Conservation (phyloP, 2,329 filamentous ascomycete species). For the Dichotomopilus funicola region DNA sequence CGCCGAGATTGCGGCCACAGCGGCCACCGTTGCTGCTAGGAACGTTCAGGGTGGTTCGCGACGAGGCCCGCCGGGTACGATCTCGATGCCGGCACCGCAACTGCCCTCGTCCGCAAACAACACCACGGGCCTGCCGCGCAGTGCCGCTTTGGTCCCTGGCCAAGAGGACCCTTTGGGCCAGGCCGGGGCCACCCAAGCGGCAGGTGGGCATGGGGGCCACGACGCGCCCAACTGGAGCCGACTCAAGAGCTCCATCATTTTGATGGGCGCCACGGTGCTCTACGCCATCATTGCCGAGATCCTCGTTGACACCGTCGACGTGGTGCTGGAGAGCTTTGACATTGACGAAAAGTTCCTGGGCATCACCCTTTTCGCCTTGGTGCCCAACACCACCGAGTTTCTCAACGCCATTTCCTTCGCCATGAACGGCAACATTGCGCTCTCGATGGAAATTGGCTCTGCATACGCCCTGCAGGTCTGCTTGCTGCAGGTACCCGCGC, state of each 20-base stretch:
- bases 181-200: conserved; percentile 29
- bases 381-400: conserved; percentile 97
- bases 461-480: conserved; percentile 96
- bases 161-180: conserved; percentile 40
- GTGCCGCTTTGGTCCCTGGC: conserved; percentile 35
- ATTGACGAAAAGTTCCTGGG: conserved; percentile 97
- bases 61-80: conserved; percentile 11
- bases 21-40: conserved; percentile 77
- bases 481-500: conserved; percentile 83
- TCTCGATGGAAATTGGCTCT: conserved; percentile 98
- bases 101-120: conserved; percentile 12
- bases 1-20: conserved; percentile 88
- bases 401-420: conserved; percentile 98
- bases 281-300: conserved; percentile 99
- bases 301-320: conserved; percentile 91
- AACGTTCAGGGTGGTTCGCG: conserved; percentile 45
- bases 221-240: conserved; percentile 99
- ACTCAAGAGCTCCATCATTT: conserved; percentile 80
- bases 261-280: conserved; percentile 80
- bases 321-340: conserved; percentile 82
- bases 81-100: conserved; percentile 16
- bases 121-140: conserved; percentile 30
- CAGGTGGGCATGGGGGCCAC: conserved; percentile 64
- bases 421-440: conserved; percentile 98
- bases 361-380: conserved; percentile 91